Evolutionary conservation across 495 filamentous ascomycete genomes (phyloP).

Genomic region (Penicillium roqueforti): DNA sequence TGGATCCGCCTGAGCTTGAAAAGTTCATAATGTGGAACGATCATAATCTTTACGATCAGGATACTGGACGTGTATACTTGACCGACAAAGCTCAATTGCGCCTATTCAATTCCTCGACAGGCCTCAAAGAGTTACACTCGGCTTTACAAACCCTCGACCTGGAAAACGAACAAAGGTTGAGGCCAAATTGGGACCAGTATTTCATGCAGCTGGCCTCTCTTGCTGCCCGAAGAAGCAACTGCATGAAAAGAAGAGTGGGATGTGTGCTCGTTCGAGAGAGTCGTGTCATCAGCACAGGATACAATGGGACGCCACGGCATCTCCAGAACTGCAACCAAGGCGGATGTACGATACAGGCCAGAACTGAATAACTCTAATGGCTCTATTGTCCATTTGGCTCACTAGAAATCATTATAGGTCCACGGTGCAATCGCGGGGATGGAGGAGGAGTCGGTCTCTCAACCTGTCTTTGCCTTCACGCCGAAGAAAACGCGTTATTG

Average conservation of each 20-base stretch:
- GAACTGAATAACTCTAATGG: background rate
- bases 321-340: conserved; percentile 89
- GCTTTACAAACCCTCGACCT: conserved; percentile 68
- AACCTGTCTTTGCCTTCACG: conserved; percentile 92
- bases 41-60: conserved; percentile 65
- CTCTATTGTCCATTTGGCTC: background rate
- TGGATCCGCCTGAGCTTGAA: conserved; percentile 59
- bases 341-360: conserved; percentile 57
- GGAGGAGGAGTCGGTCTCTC: conserved; percentile 67
- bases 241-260: conserved; percentile 95
- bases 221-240: conserved; percentile 87
- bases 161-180: conserved; percentile 69
- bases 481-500: conserved; percentile 92
- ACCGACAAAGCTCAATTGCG: conserved; percentile 76
- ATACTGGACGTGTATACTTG: conserved; percentile 62
- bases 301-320: conserved; percentile 90
- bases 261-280: conserved; percentile 88
- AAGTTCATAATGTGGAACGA: conserved; percentile 77
- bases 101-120: conserved; percentile 76
- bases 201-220: conserved; percentile 95
- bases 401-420: conserved; percentile 36
- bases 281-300: conserved; percentile 91
- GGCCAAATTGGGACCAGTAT: conserved; percentile 96
- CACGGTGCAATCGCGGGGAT: conserved; percentile 72
- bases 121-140: conserved; percentile 61